Percentiles rank a stretch among this genome's conserved stretches.
phyloP scores from a whole-genome alignment of 108 stramenopile genomes.

The Cylindrotheca fusiformis region DNA sequence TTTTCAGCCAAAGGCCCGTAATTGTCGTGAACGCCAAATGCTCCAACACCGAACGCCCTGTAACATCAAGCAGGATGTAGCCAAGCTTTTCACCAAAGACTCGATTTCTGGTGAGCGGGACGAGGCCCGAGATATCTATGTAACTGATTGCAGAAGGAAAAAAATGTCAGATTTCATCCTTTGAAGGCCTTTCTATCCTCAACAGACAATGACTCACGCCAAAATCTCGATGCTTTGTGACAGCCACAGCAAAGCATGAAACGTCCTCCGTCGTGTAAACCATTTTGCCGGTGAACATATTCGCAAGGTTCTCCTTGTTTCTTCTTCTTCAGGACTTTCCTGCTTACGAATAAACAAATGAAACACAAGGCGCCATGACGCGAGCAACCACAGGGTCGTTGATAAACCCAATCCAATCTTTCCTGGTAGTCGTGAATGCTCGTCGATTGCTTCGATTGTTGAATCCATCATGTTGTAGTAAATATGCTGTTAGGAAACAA shows the following conservation, averaged over 20 bases:
- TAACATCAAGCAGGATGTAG: conserved; percentile 24
- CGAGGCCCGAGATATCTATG: conserved; percentile 18
- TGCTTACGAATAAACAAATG: conserved; percentile 6
- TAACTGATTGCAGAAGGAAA: conserved; percentile 5
- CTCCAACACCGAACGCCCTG: conserved; percentile 21
- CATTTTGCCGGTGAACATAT: conserved; percentile 6
- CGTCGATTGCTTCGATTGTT: not conserved
- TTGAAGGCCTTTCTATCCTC: too few relatives aligned
- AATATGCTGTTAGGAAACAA: too few relatives aligned
- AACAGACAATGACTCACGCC: not conserved
- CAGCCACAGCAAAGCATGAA: conserved; percentile 22
- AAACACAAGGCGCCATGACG: conserved; percentile 27
- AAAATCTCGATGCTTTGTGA: not conserved
- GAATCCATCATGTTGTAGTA: not conserved
- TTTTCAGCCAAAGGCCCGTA: conserved; percentile 32
- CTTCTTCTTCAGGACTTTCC: not conserved
- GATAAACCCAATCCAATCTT: conserved; percentile 24
- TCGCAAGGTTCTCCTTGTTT: not conserved
- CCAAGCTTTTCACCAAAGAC: conserved; percentile 29
- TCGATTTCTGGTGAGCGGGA: conserved; percentile 9
- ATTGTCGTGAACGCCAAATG: conserved; percentile 20
- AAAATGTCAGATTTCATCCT: not conserved
- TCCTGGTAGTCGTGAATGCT: not conserved
- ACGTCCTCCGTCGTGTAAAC: conserved; percentile 25
- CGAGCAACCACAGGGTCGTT: conserved; percentile 16